A percentile compares a stretch with the other conserved stretches of the same genome.
Evolutionary conservation across 2,329 filamentous ascomycete genomes (phyloP).

Genomic region (Grosmannia penicillata): DNA sequence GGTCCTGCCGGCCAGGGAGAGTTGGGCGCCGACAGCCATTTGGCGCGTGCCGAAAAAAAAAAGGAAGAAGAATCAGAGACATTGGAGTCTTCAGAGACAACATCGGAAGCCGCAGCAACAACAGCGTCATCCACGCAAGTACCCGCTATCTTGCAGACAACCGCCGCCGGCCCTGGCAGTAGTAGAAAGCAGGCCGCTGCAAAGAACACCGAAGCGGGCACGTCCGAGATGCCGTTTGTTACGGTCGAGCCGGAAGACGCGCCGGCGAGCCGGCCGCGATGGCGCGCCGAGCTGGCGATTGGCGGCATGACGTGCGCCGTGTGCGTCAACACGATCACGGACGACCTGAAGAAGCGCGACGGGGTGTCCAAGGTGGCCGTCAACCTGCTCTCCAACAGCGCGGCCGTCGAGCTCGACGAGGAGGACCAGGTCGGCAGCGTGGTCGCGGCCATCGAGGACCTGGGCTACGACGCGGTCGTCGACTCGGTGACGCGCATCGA

Average conservation of each 20-base stretch:
- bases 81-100: no score
- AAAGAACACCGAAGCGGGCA: not conserved
- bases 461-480: constrained; percentile 52
- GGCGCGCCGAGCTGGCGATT: constrained; percentile 42
- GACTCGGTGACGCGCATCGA: constrained; percentile 29
- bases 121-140: not conserved
- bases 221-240: constrained; percentile 16
- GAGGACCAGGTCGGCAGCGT: constrained; percentile 29
- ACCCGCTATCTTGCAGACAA: not conserved
- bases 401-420: constrained; percentile 40
- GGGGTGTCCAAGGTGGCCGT: constrained; percentile 45
- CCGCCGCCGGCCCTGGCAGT: not conserved
- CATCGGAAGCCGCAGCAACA: not conserved
- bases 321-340: constrained; percentile 49
- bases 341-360: constrained; percentile 39
- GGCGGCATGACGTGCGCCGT: constrained; percentile 62
- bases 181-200: not conserved
- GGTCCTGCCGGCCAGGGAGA: not conserved
- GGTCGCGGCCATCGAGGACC: constrained; percentile 39
- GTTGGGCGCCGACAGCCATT: no score
- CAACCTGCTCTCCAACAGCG: constrained; percentile 54
- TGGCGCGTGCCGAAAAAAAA: not conserved
- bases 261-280: constrained; percentile 19
- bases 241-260: constrained; percentile 19
- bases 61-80: not conserved